Base-by-base conservation (phyloP, 2,329 filamentous ascomycete genomes). In the Pseudocercospora pini-densiflorae region DNA sequence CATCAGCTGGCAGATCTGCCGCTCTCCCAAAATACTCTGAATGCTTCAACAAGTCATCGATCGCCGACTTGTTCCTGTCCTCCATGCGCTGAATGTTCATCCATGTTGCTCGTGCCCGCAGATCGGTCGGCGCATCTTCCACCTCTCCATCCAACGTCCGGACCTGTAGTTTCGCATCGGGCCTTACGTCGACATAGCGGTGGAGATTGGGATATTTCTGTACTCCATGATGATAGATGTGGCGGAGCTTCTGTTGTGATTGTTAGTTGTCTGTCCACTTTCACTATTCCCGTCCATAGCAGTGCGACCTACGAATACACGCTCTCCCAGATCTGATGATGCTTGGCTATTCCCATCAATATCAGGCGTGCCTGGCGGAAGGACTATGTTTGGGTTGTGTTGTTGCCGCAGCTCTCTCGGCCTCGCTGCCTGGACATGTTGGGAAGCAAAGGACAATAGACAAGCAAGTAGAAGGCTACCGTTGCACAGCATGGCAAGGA, bases 171-270 rank as follows among this genome's bases (percentile, higher is more conserved):
- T 59, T 55, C n/a, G 89, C 85, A 53, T 88, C 82, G 9, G 85
- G 80, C 21, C 86, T 81, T 33, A 97, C 83, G 78, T 98, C 93
- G 68, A 90, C 84, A 72, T 88, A 89, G 65, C 90, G 86, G 78
- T 97, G 92, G 16, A 97, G 86, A 5, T 85, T 80, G 2, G 94
- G 94, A 72, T 97, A 88, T 72, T 86, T 82, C 78, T 94, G 87
- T 47, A 92, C 91, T 65, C 94, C 94, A 81, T 97, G 94, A 78
- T 97, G 94, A 80, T 92, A 95, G 75, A 98, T 90, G 80, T 99
- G 94, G 74, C 93, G 90, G 64, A 99, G 87, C 6, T 86, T 89
- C 82, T 86, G 77, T 63, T 12, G 58, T 49, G 43, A 29, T 36
- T 61, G 47, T 65, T 47, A 65, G 63, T 21, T 51, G 40, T 43